A percentile compares a stretch with the other conserved stretches of the same genome.
phyloP scores from a whole-genome alignment of 352 stramenopile species.

The Phytophthora quininea region DNA sequence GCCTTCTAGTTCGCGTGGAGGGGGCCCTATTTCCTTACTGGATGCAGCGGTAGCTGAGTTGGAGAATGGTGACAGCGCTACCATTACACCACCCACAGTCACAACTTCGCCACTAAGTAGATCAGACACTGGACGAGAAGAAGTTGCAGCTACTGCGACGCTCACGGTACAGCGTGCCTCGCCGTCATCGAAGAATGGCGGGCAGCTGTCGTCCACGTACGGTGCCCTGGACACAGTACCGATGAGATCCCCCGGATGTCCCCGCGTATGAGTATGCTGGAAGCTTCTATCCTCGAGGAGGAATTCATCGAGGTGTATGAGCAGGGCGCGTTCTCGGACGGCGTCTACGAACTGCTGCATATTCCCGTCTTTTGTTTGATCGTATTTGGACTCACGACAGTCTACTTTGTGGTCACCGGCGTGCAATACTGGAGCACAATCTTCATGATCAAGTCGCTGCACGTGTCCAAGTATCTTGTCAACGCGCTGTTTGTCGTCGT shows the following conservation, averaged over 20 bases:
- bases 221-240: slow-evolving; percentile 57
- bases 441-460: slow-evolving; percentile 88
- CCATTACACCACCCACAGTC: slow-evolving; percentile 15
- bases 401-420: slow-evolving; percentile 88
- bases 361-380: slow-evolving; percentile 83
- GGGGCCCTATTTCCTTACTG: slow-evolving; percentile 19
- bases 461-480: slow-evolving; percentile 83
- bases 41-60: slow-evolving; percentile 26
- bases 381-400: slow-evolving; percentile 74
- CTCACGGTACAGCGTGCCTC: slow-evolving; percentile 32
- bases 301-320: slow-evolving; percentile 78
- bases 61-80: slow-evolving; percentile 23
- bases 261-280: slow-evolving; percentile 57
- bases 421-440: slow-evolving; percentile 90
- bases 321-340: slow-evolving; percentile 69
- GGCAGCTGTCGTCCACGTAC: slow-evolving; percentile 45
- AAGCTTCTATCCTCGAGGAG: slow-evolving; percentile 73
- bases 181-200: slow-evolving; percentile 20
- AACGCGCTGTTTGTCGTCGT: slow-evolving; percentile 86
- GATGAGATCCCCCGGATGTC: slow-evolving; percentile 47
- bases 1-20: slow-evolving; percentile 33
- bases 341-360: slow-evolving; percentile 61
- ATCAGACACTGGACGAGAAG: slow-evolving; percentile 9
- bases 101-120: slow-evolving; percentile 24
- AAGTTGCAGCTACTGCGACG: slow-evolving; percentile 4